phyloP scores from a whole-genome alignment of 768 basidiomycete genomes.

The Cystofilobasidium bisporidii region DNA sequence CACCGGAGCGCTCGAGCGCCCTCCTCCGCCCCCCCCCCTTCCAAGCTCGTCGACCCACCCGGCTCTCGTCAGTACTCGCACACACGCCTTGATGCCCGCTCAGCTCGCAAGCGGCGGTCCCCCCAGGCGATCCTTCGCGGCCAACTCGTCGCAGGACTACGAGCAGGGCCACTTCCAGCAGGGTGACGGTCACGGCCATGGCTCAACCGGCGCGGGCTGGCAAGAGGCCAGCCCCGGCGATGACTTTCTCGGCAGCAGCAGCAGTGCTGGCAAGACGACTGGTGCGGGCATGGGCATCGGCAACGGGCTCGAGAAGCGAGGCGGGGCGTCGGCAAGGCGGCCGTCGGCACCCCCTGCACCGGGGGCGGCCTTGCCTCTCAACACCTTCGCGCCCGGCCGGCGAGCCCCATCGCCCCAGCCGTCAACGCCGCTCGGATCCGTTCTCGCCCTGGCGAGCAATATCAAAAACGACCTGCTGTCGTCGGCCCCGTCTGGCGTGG shows the following conservation, averaged over 20 bases:
- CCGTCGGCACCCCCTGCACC: not conserved
- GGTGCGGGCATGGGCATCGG: not conserved
- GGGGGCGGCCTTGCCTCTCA: not conserved
- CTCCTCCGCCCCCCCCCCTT: too few species aligned
- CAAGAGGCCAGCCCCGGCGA: not conserved
- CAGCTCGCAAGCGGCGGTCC: not conserved
- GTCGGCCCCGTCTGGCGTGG: not conserved
- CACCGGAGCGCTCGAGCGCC: too few species aligned
- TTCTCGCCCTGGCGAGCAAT: not conserved
- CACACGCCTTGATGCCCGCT: not conserved
- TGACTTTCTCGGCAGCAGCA: not conserved
- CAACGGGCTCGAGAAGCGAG: not conserved
- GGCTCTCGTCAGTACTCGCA: too few species aligned
- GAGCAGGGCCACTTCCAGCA: conserved; percentile 5
- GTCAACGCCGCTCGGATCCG: not conserved
- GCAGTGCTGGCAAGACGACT: not conserved
- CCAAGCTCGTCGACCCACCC: too few species aligned
- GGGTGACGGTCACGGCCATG: not conserved
- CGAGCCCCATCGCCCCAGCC: not conserved
- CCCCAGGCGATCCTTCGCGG: not conserved
- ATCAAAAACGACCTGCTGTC: not conserved
- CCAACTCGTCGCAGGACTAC: not conserved
- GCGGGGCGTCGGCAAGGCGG: not conserved
- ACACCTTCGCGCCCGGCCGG: not conserved
- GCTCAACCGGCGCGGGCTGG: not conserved